phyloP scores from a whole-genome alignment of 2,329 filamentous ascomycete genomes.

The Fusarium coicis region DNA sequence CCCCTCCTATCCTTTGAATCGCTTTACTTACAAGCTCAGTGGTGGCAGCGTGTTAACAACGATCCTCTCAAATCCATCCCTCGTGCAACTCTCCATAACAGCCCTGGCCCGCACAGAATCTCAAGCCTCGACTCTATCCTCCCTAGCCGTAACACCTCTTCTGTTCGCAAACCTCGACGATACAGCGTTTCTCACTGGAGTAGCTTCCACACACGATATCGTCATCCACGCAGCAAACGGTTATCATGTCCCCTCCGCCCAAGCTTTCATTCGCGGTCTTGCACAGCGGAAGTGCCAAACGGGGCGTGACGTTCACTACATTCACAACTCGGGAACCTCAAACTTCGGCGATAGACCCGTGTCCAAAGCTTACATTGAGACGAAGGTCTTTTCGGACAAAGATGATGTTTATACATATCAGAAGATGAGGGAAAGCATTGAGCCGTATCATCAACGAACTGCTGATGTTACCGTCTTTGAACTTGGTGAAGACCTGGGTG shows the following conservation, averaged over 20 bases:
- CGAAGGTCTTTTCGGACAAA: not conserved
- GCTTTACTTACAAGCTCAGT: not conserved
- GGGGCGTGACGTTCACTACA: not conserved
- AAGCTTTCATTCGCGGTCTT: not conserved
- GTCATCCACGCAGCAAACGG: slow-evolving; percentile 11
- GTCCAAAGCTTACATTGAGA: not conserved
- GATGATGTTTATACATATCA: slow-evolving; percentile 11
- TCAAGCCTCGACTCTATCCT: not conserved
- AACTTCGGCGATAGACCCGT: slow-evolving; percentile 4
- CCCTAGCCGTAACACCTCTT: not conserved
- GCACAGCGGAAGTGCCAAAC: not conserved
- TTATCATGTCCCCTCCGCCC: not conserved
- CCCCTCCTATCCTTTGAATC: rapidly evolving
- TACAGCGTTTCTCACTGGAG: not conserved
- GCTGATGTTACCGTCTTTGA: slow-evolving; percentile 4
- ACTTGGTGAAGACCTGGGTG: not conserved
- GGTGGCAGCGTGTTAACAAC: slow-evolving; percentile 2
- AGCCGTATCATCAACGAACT: slow-evolving; percentile 5
- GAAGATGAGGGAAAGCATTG: not conserved
- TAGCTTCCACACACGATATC: not conserved
- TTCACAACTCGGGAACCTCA: slow-evolving; percentile 14
- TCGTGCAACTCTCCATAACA: not conserved
- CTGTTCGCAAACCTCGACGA: not conserved
- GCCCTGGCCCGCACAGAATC: not conserved
- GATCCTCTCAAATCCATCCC: not conserved